These are phyloP conservation scores for Antitrichia curtipendula DNA, from an alignment of 225 moss, liverwort and hornwort species.

Conservation along the genomic window DNA sequence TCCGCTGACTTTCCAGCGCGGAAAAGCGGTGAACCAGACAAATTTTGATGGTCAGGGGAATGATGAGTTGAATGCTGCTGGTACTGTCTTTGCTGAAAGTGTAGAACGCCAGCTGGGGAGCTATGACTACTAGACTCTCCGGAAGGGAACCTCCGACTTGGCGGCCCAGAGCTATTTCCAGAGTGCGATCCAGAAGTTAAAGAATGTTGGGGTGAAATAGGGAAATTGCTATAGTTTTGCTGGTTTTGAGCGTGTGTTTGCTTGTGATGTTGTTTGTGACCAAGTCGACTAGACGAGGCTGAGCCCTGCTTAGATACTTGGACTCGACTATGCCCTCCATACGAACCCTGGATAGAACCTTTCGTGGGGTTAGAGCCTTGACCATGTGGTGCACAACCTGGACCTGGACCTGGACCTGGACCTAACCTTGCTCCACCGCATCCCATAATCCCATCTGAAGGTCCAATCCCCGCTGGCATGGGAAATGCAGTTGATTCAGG, in stretches of 20 bases:
- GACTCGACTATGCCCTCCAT: constrained; percentile 19
- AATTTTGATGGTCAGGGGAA: constrained; percentile 15
- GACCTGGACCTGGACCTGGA: constrained; percentile 45
- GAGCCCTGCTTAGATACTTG: constrained; percentile 25
- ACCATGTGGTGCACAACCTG: constrained; percentile 3
- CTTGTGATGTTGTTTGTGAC: constrained; percentile 20
- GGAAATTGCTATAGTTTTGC: background rate
- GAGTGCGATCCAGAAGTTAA: constrained; percentile 16
- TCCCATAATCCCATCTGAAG: constrained; percentile 41
- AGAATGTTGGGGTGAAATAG: constrained; percentile 17
- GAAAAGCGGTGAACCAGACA: constrained; percentile 2
- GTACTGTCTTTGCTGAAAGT: constrained; percentile 23
- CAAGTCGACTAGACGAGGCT: constrained; percentile 24
- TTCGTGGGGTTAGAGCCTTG: constrained; percentile 1
- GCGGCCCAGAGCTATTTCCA: constrained; percentile 11
- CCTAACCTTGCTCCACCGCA: constrained; percentile 45
- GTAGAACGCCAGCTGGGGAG: constrained; percentile 16
- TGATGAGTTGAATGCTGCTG: constrained; percentile 17
- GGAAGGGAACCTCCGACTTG: constrained; percentile 18
- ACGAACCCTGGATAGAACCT: constrained; percentile 9
- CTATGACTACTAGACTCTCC: constrained; percentile 14
- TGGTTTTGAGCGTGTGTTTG: constrained; percentile 5
- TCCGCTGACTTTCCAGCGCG: background rate
- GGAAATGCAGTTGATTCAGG: constrained; percentile 13
- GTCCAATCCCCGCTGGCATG: constrained; percentile 25